A percentile compares a stretch with the other conserved stretches of the same genome.
phyloP scores from a whole-genome alignment of 192 early-diverging fungal genomes.

The Neocallimastix lanati region DNA sequence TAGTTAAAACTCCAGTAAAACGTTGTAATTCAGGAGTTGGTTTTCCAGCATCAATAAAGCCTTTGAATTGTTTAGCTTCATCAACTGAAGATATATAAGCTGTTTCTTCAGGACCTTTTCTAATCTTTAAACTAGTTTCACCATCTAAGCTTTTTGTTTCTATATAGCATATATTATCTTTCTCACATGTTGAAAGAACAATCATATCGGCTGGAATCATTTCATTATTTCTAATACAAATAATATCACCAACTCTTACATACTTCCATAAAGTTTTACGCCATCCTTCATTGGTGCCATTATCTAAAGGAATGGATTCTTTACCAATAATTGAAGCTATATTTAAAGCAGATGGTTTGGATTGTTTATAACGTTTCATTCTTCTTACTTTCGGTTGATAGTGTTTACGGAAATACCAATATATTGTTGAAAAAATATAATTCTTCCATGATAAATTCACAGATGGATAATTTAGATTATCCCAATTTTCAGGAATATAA shows the following conservation, averaged over 20 bases:
- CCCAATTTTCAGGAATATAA: not conserved
- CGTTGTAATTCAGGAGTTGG: slow-evolving; percentile 75
- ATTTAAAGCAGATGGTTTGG: not conserved
- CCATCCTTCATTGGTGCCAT: not conserved
- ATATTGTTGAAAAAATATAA: not conserved
- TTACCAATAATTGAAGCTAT: not conserved
- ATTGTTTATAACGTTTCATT: not conserved
- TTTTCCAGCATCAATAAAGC: slow-evolving; percentile 59
- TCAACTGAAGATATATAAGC: slow-evolving; percentile 12
- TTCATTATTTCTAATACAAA: slow-evolving; percentile 66
- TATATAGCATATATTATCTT: slow-evolving; percentile 68
- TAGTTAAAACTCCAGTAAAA: slow-evolving; percentile 54
- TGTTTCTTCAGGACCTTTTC: slow-evolving; percentile 46
- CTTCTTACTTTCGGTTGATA: not conserved
- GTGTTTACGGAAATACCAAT: not conserved
- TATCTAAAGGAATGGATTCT: not conserved
- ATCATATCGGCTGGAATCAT: slow-evolving; percentile 81
- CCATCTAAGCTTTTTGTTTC: slow-evolving; percentile 98
- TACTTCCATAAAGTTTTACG: slow-evolving; percentile 53
- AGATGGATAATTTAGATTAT: not conserved
- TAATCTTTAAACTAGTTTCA: slow-evolving; percentile 92
- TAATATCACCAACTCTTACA: slow-evolving; percentile 73
- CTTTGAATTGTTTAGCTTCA: slow-evolving; percentile 26
- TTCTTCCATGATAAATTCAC: not conserved
- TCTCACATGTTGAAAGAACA: slow-evolving; percentile 66